Conservation (phyloP, 768 basidiomycete species). For the Erythrobasidium yunnanense region DNA sequence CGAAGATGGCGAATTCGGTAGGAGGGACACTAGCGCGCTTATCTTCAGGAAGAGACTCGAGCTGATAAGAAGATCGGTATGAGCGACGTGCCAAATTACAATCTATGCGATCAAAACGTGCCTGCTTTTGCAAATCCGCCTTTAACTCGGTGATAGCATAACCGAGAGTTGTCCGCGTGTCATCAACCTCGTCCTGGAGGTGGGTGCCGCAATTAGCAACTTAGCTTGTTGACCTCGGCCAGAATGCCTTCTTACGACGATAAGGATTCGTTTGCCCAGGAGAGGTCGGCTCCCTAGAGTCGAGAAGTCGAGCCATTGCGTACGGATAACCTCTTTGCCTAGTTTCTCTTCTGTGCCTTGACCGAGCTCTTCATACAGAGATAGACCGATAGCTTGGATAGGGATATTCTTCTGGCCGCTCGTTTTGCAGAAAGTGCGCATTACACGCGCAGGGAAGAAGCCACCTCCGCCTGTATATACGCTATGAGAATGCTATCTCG, state of each 20-base stretch:
- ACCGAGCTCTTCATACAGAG: constrained; percentile 74
- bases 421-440: constrained; percentile 73
- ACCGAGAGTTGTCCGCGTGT: constrained; percentile 46
- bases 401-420: constrained; percentile 51
- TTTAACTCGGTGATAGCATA: constrained; percentile 82
- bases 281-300: constrained; percentile 49
- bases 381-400: constrained; percentile 92
- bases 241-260: constrained; percentile 48
- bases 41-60: constrained; percentile 45
- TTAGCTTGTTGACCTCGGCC: background rate
- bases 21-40: constrained; percentile 56
- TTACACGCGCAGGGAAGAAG: constrained; percentile 88
- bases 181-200: constrained; percentile 44
- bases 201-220: background rate
- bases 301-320: constrained; percentile 70
- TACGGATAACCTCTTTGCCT: constrained; percentile 65
- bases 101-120: background rate
- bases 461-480: constrained; percentile 49
- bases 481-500: background rate
- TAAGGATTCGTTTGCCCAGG: constrained; percentile 67
- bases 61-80: background rate
- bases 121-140: constrained; percentile 58
- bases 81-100: background rate
- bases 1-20: constrained; percentile 83
- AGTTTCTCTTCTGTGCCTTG: constrained; percentile 34